Percentiles rank a stretch among this genome's conserved stretches.
phyloP scores from a whole-genome alignment of 2,329 filamentous ascomycete genomes.

The Aureobasidium sp. region DNA sequence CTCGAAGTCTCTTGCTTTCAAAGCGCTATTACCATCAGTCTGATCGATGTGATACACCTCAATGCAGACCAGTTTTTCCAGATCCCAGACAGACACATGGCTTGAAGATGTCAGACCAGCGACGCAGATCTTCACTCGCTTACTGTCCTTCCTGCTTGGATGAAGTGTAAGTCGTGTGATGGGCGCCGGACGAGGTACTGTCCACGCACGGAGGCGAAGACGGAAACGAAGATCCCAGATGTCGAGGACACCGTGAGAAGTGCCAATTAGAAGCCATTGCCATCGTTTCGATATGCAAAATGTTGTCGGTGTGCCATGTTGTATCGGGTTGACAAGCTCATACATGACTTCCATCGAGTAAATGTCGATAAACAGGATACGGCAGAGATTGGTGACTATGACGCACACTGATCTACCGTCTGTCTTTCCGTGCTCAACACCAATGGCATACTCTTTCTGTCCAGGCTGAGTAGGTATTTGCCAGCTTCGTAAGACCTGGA shows the following conservation, averaged over 20 bases:
- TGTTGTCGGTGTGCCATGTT: constrained; percentile 85
- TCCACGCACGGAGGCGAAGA: constrained; percentile 81
- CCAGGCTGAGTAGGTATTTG: constrained; percentile 47
- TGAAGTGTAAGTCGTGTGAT: constrained; percentile 77
- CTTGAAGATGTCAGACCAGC: constrained; percentile 80
- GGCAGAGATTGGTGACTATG: constrained; percentile 77
- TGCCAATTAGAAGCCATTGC: constrained; percentile 87
- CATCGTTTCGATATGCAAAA: constrained; percentile 81
- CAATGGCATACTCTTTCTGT: constrained; percentile 66
- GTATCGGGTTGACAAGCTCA: constrained; percentile 74
- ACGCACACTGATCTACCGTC: constrained; percentile 77
- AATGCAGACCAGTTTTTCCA: constrained; percentile 81
- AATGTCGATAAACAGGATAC: constrained; percentile 77
- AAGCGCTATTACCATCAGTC: constrained; percentile 30
- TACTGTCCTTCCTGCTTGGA: constrained; percentile 47
- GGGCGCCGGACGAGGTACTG: constrained; percentile 69
- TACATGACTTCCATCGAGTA: constrained; percentile 79
- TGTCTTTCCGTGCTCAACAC: constrained; percentile 85
- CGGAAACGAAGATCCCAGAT: constrained; percentile 97
- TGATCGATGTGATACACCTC: constrained; percentile 73
- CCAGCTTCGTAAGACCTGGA: constrained; percentile 70
- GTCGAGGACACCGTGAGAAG: constrained; percentile 84
- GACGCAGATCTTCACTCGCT: constrained; percentile 79
- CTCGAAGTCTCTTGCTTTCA: constrained; percentile 59
- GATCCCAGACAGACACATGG: constrained; percentile 91